Evolutionary conservation across 371 early-diverging fungal species (phyloP).

Genomic region (Synchytrium microbalum): DNA sequence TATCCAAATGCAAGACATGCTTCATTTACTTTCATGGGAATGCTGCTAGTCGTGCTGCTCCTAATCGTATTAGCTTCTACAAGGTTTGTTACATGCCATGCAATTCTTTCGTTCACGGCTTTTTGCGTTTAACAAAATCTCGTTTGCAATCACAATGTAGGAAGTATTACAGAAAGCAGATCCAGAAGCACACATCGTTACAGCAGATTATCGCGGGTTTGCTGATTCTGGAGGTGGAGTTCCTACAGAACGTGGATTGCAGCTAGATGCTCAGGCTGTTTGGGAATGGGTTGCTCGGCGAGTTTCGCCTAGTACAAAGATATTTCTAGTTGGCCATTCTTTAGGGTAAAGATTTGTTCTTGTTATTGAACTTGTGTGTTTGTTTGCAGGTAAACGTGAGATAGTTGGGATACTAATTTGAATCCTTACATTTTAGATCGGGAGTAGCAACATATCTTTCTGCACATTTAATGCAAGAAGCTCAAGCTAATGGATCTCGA

Average conservation of each 20-base stretch:
- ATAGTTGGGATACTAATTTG: too few relatives aligned
- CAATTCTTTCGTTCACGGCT: neutral
- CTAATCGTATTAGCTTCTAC: conserved; percentile 29
- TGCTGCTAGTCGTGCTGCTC: conserved; percentile 35
- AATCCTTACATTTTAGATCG: too few relatives aligned
- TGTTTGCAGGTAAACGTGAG: too few relatives aligned
- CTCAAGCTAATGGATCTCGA: too few relatives aligned
- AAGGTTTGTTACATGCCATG: conserved; percentile 12
- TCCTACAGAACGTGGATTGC: conserved; percentile 28
- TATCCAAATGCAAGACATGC: too few relatives aligned
- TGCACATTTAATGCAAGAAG: too few relatives aligned
- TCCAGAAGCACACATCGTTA: conserved; percentile 24
- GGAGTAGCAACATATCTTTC: too few relatives aligned
- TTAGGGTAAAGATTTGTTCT: conserved; percentile 43
- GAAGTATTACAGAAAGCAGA: conserved; percentile 4
- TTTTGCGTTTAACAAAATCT: conserved; percentile 10
- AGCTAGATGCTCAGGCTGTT: conserved; percentile 30
- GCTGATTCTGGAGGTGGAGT: conserved; percentile 28
- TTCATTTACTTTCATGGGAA: conserved; percentile 48
- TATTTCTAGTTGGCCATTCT: conserved; percentile 38
- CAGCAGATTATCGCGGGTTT: conserved; percentile 42
- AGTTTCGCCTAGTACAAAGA: conserved; percentile 16
- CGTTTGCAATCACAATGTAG: conserved; percentile 4
- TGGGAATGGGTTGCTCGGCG: conserved; percentile 28
- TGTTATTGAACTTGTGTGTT: too few relatives aligned